Evolutionary conservation across 75 land plant species (phyloP).

Genomic region (Chamaecyparis obtusa): DNA sequence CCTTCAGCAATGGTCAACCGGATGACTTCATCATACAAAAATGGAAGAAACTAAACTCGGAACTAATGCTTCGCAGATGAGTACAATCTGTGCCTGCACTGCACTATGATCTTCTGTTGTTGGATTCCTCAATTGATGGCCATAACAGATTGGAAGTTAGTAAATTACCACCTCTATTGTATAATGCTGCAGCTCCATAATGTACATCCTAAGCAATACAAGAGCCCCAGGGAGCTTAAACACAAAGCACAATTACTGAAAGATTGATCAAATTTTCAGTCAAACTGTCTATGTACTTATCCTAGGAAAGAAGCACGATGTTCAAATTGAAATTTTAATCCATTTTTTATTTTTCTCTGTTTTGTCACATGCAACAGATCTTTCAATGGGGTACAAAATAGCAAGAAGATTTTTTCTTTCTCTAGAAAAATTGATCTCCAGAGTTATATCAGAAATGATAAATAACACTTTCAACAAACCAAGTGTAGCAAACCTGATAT

Average conservation of each 20-base stretch:
- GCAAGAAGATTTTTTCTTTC: background rate
- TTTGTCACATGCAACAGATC: background rate
- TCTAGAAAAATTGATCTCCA: background rate
- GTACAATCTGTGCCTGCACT: background rate
- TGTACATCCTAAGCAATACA: background rate
- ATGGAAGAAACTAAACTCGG: background rate
- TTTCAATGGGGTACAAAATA: background rate
- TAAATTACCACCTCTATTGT: background rate
- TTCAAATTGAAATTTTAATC: background rate
- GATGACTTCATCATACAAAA: background rate
- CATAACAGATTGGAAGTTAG: background rate
- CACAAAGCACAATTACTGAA: background rate
- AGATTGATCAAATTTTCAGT: background rate
- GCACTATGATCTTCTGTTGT: background rate
- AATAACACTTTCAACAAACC: background rate
- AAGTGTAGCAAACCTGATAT: background rate
- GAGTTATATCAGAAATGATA: background rate
- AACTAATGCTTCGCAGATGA: background rate
- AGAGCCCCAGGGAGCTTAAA: background rate
- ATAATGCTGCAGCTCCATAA: background rate
- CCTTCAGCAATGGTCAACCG: background rate
- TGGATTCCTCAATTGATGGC: background rate
- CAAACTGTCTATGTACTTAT: background rate
- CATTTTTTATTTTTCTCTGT: background rate
- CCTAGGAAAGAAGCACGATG: background rate